A percentile compares a stretch with the other conserved stretches of the same genome.
Evolutionary conservation across 78 protist genomes (phyloP).

Genomic region (Dictyostelium brefeldianum): DNA sequence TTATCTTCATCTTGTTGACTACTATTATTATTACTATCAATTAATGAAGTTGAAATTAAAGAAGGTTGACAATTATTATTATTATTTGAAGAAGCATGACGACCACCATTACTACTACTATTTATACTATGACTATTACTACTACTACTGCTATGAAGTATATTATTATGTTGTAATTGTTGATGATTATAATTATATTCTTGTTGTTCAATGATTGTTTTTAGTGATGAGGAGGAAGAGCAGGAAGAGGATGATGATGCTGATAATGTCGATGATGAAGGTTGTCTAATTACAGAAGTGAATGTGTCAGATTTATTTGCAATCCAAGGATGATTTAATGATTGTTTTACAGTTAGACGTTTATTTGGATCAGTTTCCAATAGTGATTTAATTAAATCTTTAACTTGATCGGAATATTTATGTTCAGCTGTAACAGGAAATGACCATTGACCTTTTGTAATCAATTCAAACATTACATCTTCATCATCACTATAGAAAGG

Average conservation of each 20-base stretch:
- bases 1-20: background rate
- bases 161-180: constrained; percentile 5
- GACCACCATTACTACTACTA: background rate
- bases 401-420: constrained; percentile 26
- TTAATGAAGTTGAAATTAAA: too few species aligned
- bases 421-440: background rate
- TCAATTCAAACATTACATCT: constrained; percentile 3
- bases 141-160: background rate
- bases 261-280: background rate
- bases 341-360: constrained; percentile 65
- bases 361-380: constrained; percentile 71
- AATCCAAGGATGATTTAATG: constrained; percentile 67
- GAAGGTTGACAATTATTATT: background rate
- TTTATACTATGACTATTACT: background rate
- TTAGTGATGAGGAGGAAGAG: background rate
- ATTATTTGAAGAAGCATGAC: background rate
- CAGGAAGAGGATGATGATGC: background rate
- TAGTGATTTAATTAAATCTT: constrained; percentile 44
- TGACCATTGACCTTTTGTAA: constrained; percentile 52
- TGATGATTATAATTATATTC: background rate
- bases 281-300: background rate
- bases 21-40: too few species aligned
- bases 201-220: background rate
- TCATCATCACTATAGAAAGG: constrained; percentile 75
- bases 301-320: background rate